Conservation (phyloP, 2,329 filamentous ascomycete species). For the Blastomyces emzantsi region DNA sequence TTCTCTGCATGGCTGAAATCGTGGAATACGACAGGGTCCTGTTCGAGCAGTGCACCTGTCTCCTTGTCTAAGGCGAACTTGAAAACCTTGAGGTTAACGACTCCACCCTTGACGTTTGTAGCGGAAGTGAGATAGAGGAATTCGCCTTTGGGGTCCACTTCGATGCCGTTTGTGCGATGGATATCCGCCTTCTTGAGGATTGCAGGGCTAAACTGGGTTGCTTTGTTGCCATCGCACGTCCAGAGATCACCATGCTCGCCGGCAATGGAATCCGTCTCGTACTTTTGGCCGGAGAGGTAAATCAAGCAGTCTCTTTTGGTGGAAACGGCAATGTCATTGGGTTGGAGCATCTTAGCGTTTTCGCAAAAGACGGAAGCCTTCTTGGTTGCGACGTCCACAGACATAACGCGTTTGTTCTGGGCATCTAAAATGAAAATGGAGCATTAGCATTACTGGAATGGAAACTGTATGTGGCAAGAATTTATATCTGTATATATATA, state of each 20-base stretch:
- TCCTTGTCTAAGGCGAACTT: constrained; percentile 5
- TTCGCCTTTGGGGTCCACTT: constrained; percentile 3
- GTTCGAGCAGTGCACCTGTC: not conserved
- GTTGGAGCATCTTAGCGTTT: constrained; percentile 6
- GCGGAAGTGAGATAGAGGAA: constrained; percentile 8
- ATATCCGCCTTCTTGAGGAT: constrained; percentile 7
- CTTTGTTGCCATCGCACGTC: constrained; percentile 6
- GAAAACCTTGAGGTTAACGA: constrained; percentile 1
- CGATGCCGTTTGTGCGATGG: constrained; percentile 9
- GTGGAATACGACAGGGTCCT: constrained; percentile 1
- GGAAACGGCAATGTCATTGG: constrained; percentile 8
- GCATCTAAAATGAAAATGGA: not conserved
- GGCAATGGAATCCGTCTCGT: not conserved
- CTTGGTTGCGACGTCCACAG: not conserved
- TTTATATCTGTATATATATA: not conserved
- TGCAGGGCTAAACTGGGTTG: constrained; percentile 3
- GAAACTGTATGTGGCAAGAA: not conserved
- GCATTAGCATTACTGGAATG: not conserved
- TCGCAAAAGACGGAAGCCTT: constrained; percentile 2
- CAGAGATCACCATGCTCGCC: constrained; percentile 6
- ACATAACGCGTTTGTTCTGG: constrained; percentile 4
- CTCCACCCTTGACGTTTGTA: not conserved
- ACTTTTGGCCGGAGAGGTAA: constrained; percentile 9
- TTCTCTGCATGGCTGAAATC: not conserved
- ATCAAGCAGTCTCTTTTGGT: constrained; percentile 2